A percentile compares a stretch with the other conserved stretches of the same genome.
Evolutionary conservation across 257 asterid species (phyloP).

Genomic region (Scutellaria baicalensis): DNA sequence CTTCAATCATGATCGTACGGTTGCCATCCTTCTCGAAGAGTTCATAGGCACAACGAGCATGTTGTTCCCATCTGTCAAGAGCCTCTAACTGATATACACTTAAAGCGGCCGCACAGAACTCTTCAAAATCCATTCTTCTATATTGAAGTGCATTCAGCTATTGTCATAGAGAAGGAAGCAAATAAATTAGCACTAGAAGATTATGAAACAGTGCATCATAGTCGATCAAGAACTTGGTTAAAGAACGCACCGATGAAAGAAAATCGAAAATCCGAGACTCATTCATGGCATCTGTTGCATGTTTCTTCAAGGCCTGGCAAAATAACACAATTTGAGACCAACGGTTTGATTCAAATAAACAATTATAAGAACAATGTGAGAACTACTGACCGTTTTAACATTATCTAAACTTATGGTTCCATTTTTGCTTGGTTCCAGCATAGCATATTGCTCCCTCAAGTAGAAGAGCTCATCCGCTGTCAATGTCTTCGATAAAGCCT

Average conservation of each 20-base stretch:
- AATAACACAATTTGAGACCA: slow-evolving; percentile 15
- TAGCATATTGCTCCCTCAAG: slow-evolving; percentile 62
- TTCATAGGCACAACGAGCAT: slow-evolving; percentile 90
- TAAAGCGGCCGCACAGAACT: slow-evolving; percentile 79
- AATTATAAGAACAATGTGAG: not conserved
- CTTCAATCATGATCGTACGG: slow-evolving; percentile 82
- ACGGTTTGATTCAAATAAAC: not conserved
- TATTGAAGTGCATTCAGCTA: slow-evolving; percentile 90
- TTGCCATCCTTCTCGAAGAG: slow-evolving; percentile 92
- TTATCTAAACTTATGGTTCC: slow-evolving; percentile 63
- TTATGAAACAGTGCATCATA: not conserved
- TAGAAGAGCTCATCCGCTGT: slow-evolving; percentile 64
- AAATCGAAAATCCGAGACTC: slow-evolving; percentile 75
- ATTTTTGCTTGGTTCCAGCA: slow-evolving; percentile 66
- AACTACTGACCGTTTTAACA: slow-evolving; percentile 50
- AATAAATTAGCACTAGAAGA: not conserved
- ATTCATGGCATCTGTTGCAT: slow-evolving; percentile 83
- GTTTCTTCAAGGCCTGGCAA: slow-evolving; percentile 65
- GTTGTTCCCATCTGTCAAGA: slow-evolving; percentile 88
- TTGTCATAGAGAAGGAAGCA: not conserved
- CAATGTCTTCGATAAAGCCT: slow-evolving; percentile 78
- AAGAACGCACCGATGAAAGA: slow-evolving; percentile 60
- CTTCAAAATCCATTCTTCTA: slow-evolving; percentile 95
- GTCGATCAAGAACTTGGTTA: not conserved
- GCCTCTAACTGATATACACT: slow-evolving; percentile 90